Base-by-base conservation (phyloP, 106 monocot genomes). In the Alisma plantagoaquatica region DNA sequence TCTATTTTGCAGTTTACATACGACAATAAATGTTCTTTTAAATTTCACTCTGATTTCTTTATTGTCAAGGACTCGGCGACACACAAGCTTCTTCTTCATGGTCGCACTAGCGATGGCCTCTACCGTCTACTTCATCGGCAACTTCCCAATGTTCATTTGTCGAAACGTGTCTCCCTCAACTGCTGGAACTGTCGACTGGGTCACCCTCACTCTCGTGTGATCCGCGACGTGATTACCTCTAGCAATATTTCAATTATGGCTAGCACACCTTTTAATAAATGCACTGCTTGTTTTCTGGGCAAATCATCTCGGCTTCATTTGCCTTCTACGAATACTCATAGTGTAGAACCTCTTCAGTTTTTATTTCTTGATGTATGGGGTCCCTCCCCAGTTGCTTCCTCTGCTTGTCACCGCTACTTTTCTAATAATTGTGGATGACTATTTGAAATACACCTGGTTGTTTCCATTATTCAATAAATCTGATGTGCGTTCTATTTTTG, bases 361-460 rank as follows among this genome's bases (percentile, higher is more conserved):
- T 23, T 67, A 1, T 21, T 29, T 29, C 50, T 23, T 20, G 49
- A 68, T 49, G 46, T 57, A 16, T 68, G 47, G 57, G 67, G 26
- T 14, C 47, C 50, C 10, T 27, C 50, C 21, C 57, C 50, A 14
- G n/a, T 59, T 41, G 6, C 20, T 41, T 27, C 41, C 1, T 5
- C 22, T 0, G 27, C 19, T 50, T 41, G 59, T 38, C 27, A 29
- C n/a, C 18, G 1, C 23, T 58, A 59, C 29, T n/a, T 68, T 51
- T 52, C 22, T 68, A 1, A 25, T 57, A 21, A 49, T 67, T 46
- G 15, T 57, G 12, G 68, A 59, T 43, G 58, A 59, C 11, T 68
- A 26, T 20, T 54, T 50, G 38, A 10, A 27, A 15, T 59, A 27
- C 41, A 43, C 18, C 3, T 58, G 42, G 51, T 10, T 68, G 2